phyloP scores from a whole-genome alignment of 768 basidiomycete genomes.

The Tubosaeta brunneosetosa region DNA sequence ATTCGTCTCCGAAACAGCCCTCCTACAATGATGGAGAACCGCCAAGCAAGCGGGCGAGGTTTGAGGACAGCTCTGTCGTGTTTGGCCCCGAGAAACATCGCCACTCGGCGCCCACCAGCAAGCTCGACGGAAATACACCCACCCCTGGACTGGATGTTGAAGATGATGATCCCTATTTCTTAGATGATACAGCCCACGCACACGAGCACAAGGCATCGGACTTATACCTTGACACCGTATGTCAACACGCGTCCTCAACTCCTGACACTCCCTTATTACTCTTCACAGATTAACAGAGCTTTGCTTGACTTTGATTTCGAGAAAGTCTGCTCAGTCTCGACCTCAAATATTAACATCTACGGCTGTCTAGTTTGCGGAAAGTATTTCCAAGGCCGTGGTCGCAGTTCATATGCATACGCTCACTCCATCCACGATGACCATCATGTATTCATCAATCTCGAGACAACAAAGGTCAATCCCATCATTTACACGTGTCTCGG shows the following conservation, averaged over 20 bases:
- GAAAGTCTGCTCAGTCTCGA: conserved; percentile 95
- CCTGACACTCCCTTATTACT: conserved; percentile 16
- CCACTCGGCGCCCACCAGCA: conserved; percentile 13
- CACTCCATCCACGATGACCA: conserved; percentile 98
- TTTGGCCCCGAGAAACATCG: conserved; percentile 26
- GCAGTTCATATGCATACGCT: conserved; percentile 90
- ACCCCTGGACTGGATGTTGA: conserved; percentile 19
- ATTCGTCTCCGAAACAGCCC: conserved; percentile 6
- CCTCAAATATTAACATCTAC: conserved; percentile 96
- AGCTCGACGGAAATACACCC: conserved; percentile 29
- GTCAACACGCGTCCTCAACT: conserved; percentile 28
- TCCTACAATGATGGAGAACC: conserved; percentile 19
- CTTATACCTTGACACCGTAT: conserved; percentile 90
- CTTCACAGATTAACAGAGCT: conserved; percentile 76
- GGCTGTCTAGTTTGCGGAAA: conserved; percentile 97
- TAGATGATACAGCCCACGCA: conserved; percentile 21
- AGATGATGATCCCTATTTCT: conserved; percentile 27
- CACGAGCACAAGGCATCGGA: conserved; percentile 57
- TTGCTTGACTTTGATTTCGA: conserved; percentile 98
- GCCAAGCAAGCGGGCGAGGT: conserved; percentile 27
- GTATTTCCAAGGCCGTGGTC: conserved; percentile 96
- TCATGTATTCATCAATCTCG: conserved; percentile 96
- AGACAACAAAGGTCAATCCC: conserved; percentile 70
- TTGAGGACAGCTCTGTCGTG: conserved; percentile 11
- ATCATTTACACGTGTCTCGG: conserved; percentile 15